phyloP scores from a whole-genome alignment of 345 rosid species.

The Xanthoceras sorbifolium region DNA sequence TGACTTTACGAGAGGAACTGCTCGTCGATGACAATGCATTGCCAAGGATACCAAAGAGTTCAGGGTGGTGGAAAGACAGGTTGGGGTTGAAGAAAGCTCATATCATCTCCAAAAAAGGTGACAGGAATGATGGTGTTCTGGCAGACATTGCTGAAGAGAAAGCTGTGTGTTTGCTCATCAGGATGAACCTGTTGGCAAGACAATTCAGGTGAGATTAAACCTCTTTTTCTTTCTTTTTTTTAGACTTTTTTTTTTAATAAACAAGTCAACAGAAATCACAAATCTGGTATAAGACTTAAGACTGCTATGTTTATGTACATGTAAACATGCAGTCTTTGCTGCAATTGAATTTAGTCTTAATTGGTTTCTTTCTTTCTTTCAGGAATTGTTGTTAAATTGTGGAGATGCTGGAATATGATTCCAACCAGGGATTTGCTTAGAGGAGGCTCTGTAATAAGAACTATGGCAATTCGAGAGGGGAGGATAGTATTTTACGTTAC shows the following conservation, averaged over 20 bases:
- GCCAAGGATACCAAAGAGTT: constrained; percentile 35
- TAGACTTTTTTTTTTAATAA: neutral
- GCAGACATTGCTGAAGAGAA: constrained; percentile 48
- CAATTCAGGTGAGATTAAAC: constrained; percentile 26
- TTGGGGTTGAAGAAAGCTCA: constrained; percentile 42
- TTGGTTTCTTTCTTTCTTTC: neutral
- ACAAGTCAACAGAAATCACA: no score
- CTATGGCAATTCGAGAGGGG: neutral
- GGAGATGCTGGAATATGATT: constrained; percentile 7
- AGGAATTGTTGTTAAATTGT: constrained; percentile 11
- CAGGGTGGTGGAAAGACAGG: constrained; percentile 62
- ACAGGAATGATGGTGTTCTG: constrained; percentile 27
- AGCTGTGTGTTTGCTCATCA: constrained; percentile 18
- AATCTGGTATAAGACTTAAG: neutral
- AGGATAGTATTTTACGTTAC: neutral
- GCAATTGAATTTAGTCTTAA: neutral
- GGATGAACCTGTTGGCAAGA: constrained; percentile 23
- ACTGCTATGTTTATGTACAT: no score
- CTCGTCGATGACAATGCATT: constrained; percentile 39
- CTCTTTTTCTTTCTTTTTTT: neutral
- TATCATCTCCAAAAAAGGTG: constrained; percentile 25
- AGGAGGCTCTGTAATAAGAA: neutral
- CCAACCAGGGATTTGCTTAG: constrained; percentile 1
- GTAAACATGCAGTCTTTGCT: neutral
- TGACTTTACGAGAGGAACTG: constrained; percentile 67